These are phyloP conservation scores for Rhodotorula mucilaginosa DNA, from an alignment of 1,284 basidiomycete species.

Conservation along the genomic window DNA sequence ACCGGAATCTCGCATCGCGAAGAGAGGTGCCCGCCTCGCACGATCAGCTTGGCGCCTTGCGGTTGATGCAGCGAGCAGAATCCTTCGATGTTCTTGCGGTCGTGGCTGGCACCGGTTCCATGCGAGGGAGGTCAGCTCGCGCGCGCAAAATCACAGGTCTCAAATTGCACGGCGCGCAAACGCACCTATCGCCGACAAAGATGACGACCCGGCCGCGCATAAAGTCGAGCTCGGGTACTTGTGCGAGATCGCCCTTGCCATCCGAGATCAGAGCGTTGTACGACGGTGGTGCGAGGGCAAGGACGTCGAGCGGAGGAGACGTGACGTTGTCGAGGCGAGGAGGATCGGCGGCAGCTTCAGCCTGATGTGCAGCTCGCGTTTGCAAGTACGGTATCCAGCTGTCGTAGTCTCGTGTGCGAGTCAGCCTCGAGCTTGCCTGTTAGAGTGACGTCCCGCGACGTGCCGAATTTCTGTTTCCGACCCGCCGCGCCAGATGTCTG, in stretches of 20 bases:
- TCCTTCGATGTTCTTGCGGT: not conserved
- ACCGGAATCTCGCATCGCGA: not conserved
- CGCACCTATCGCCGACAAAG: constrained; percentile 3
- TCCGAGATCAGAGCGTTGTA: not conserved
- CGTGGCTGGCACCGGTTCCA: not conserved
- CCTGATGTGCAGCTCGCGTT: not conserved
- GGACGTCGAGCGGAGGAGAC: not conserved
- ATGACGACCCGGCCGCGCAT: not conserved
- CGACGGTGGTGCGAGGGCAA: not conserved
- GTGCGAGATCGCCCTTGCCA: not conserved
- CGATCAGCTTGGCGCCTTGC: not conserved
- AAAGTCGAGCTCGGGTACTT: not conserved
- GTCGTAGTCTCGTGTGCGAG: too few relatives aligned
- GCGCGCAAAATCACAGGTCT: not conserved
- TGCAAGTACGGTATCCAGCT: not conserved
- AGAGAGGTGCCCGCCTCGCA: not conserved
- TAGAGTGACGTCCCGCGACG: not conserved
- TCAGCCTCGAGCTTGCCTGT: too few relatives aligned
- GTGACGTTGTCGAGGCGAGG: not conserved
- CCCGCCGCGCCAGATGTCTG: constrained; percentile 3
- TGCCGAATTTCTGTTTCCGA: not conserved
- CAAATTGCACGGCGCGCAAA: not conserved
- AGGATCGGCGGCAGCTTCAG: not conserved
- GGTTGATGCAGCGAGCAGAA: not conserved
- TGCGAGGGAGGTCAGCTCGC: not conserved